Evolutionary conservation across 768 basidiomycete species (phyloP), one percentile per base, ranked within the genome.

Genomic region (Lentinula guzmanii): DNA sequence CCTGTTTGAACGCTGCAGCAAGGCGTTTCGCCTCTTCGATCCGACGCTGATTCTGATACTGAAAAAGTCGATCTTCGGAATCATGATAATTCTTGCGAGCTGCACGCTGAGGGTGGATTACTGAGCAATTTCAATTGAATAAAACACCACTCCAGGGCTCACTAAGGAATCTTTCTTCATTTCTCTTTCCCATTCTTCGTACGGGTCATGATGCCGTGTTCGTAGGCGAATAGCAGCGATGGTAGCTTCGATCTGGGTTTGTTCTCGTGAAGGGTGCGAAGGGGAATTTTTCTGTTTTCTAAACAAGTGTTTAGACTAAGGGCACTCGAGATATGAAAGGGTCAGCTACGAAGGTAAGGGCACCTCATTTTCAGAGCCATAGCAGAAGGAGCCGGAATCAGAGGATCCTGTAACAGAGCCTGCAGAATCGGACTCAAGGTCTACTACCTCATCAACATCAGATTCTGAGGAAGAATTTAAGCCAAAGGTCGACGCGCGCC

Each of bases 111-210:
- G 35, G 34, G 37, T 45, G 51, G 33, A 57, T n/a, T 37, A 46
- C 34, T 58, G 10, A 43, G 43, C 28, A 60, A 35, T 15, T 45
- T 43, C 31, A 8, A 4, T 35, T 18, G 11, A 1, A 16, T 16
- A 3, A 5, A 15, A n/a, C 13, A 18, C 33, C 33, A 35, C 11
- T 54, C 16, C 8, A n/a, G 7, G 7, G 73, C 82, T 62, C 68
- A 83, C 82, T 63, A 82, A 79, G 28, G 82, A 78, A 66, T 83
- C 80, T 68, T 76, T 76, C 51, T 80, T 75, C 61, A 79, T 79
- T 62, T 78, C 71, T 61, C 76, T 75, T 70, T 83, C 78, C 82
- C 83, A 84, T 66, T 83, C 80, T 70, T 83, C 82, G 62, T 83
- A 84, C 61, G 81, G 81, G 63, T 84, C 82, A 63, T 78, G 73